phyloP scores from a whole-genome alignment of 352 stramenopile genomes.

The Chloridella minuta region DNA sequence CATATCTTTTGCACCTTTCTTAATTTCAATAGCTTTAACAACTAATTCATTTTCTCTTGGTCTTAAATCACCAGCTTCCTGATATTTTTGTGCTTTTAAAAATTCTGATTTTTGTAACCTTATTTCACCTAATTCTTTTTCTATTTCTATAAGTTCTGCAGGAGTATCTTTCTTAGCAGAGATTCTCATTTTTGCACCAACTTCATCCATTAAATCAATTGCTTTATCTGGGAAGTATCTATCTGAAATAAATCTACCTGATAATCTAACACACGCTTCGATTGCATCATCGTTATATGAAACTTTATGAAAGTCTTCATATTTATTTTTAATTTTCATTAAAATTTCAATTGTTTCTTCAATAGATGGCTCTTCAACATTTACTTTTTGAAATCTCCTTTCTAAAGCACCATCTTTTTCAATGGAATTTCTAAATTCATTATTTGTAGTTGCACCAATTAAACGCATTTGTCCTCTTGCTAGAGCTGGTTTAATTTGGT shows the following conservation, averaged over 20 bases:
- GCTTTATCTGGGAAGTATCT: constrained; percentile 62
- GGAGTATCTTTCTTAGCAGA: no score
- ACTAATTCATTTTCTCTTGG: no score
- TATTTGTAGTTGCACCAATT: constrained; percentile 80
- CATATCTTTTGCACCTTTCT: no score
- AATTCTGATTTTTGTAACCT: no score
- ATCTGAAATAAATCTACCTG: constrained; percentile 54
- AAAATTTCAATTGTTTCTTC: no score
- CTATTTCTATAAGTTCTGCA: no score
- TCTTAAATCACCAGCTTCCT: no score
- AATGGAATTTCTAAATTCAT: constrained; percentile 85
- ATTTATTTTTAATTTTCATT: no score
- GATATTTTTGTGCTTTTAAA: no score
- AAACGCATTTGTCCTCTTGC: constrained; percentile 65
- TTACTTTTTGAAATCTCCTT: constrained; percentile 74
- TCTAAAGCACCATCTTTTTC: constrained; percentile 93
- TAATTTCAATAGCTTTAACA: no score
- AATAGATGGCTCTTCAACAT: no score
- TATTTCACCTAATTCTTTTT: no score
- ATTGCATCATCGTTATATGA: constrained; percentile 60
- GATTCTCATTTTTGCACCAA: constrained; percentile 25
- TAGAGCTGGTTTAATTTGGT: constrained; percentile 85
- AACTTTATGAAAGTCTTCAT: constrained; percentile 80
- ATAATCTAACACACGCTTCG: constrained; percentile 62
- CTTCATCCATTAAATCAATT: constrained; percentile 75